Base-by-base conservation (phyloP, 163 green algal species). In the Scenedesmus sp. region DNA sequence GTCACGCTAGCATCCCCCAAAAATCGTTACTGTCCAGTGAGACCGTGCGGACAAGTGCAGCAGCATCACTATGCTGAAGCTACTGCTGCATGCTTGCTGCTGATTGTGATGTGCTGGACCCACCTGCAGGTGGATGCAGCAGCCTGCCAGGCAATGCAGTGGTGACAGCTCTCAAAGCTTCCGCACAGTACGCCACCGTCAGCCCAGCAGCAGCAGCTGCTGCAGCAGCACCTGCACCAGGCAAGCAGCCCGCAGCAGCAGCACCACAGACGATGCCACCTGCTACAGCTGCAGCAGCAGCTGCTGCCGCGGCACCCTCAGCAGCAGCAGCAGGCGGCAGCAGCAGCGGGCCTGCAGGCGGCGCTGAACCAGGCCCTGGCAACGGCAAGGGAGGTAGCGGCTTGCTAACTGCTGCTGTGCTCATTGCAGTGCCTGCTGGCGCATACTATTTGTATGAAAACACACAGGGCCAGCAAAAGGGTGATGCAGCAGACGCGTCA, bases 391-490 rank as follows among this genome's bases (percentile, higher is more conserved):
- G 55, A 67, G 87, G 87, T 26, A 34, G 18, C 6, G 26, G n/a
- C 26, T 34, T 89, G 26, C 62, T 62, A 12, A 59, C 46, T 20
- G 81, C 70, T 79, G 70, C 87, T 8, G 4, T 86, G 59, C 74
- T 91, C 10, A 23, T 79, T 52, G 66, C 66, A 9, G 15, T 82
- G 7, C 26, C 74, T 23, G 87, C 59, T 54, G 87, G 55, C 70
- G 15, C 70, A 12, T 91, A 91, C 73, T 76, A 77, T 4, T 55
- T 76, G 10, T 91, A 91, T 26, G 64, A 90, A 84, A 79, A 73
- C 54, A 12, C n/a, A 4, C 70, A 84, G 5, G 13, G 34, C 16
- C 66, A 84, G 67, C 74, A 90, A 34, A 83, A 57, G n/a, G 56
- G 26, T 18, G 83, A 88, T 18, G 23, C 34, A 6, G 20, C 67